These are phyloP conservation scores for Pezicula radicicola DNA, from an alignment of 2,329 filamentous ascomycete species.

Conservation along the genomic window DNA sequence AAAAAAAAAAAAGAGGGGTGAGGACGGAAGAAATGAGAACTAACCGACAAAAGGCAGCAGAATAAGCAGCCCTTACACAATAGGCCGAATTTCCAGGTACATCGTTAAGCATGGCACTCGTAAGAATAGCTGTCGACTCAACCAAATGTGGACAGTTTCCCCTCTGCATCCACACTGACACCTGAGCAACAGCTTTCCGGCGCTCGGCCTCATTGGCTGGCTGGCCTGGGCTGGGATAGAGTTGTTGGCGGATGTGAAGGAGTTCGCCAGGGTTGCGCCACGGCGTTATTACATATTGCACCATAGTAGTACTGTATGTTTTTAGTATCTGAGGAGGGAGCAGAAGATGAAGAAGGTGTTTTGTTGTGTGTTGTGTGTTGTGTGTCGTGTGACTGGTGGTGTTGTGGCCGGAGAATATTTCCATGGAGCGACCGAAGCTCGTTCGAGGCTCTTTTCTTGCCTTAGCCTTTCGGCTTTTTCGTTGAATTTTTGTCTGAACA, in stretches of 20 bases:
- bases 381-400: neutral
- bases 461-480: constrained; percentile 1
- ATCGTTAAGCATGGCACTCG: constrained; percentile 67
- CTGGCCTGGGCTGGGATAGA: constrained; percentile 47
- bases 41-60: constrained; percentile 71
- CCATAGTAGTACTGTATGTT: constrained; percentile 41
- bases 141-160: constrained; percentile 75
- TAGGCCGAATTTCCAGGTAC: constrained; percentile 38
- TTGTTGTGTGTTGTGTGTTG: too few relatives aligned
- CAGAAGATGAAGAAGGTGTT: too few relatives aligned
- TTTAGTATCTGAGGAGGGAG: too few relatives aligned
- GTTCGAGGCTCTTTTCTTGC: constrained; percentile 6
- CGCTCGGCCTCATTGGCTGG: constrained; percentile 22
- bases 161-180: constrained; percentile 69
- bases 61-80: constrained; percentile 66
- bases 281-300: constrained; percentile 70
- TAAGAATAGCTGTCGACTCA: constrained; percentile 73
- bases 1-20: neutral
- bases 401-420: neutral
- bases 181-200: constrained; percentile 52
- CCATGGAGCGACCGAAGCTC: neutral
- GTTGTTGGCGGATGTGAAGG: constrained; percentile 59
- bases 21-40: constrained; percentile 24
- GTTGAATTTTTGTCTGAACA: too few relatives aligned
- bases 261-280: constrained; percentile 68